phyloP scores from a whole-genome alignment of 805 yeast genomes.

The Metschnikowia bowlesiae region DNA sequence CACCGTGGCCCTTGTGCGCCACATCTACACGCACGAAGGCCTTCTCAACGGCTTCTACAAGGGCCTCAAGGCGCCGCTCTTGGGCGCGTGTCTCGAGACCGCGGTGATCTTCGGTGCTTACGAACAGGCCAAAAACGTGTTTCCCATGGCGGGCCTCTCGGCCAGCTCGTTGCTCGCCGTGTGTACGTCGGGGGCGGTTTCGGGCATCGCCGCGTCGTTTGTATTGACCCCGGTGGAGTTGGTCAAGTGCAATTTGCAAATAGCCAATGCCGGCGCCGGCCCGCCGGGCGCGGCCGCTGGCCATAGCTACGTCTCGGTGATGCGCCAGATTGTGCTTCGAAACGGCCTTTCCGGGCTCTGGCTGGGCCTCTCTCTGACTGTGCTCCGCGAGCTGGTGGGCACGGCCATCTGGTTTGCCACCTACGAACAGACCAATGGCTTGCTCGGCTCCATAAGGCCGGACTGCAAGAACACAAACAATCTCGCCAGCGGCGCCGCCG shows the following conservation, averaged over 20 bases:
- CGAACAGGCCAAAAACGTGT: constrained; percentile 21
- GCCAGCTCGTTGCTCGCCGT: constrained; percentile 9
- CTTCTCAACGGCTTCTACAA: constrained; percentile 65
- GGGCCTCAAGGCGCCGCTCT: constrained; percentile 75
- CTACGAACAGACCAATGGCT: constrained; percentile 53
- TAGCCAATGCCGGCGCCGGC: constrained; percentile 30
- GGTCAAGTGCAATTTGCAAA: constrained; percentile 84
- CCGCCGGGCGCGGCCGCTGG: too few species aligned
- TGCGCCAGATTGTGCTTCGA: constrained; percentile 36
- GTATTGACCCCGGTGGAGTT: constrained; percentile 90
- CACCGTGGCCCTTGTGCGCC: constrained; percentile 59
- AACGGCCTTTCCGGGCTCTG: constrained; percentile 74
- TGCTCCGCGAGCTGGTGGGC: constrained; percentile 80
- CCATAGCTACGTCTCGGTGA: constrained; percentile 27
- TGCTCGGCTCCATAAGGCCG: constrained; percentile 27
- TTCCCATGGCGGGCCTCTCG: constrained; percentile 8
- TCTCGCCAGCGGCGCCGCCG: constrained; percentile 75
- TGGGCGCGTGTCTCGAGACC: constrained; percentile 89
- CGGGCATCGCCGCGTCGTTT: constrained; percentile 80
- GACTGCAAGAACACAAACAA: constrained; percentile 42
- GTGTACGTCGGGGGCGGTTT: constrained; percentile 68
- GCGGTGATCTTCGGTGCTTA: constrained; percentile 74
- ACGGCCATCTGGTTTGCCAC: constrained; percentile 94
- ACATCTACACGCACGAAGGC: constrained; percentile 69
- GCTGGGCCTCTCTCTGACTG: constrained; percentile 82